These are phyloP conservation scores for Globisporangium solare DNA, from an alignment of 352 stramenopile genomes.

Conservation along the genomic window DNA sequence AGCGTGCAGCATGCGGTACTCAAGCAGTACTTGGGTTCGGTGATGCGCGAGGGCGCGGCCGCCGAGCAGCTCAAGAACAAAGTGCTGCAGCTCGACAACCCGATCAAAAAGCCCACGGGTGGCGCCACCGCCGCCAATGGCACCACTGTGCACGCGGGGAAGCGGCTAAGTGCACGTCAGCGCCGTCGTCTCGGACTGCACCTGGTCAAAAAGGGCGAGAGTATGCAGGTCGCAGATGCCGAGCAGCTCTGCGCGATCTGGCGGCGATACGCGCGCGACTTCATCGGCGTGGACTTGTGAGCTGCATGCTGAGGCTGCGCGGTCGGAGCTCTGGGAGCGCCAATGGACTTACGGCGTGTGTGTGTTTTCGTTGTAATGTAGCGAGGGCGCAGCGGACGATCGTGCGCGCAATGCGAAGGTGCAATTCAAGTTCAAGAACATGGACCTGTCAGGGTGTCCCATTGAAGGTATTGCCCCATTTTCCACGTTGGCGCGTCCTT, in stretches of 20 bases:
- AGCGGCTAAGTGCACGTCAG: conserved; percentile 58
- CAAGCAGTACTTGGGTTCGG: conserved; percentile 33
- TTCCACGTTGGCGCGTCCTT: neutral
- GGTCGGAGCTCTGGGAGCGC: no score
- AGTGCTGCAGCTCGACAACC: conserved; percentile 74
- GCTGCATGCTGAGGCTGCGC: no score
- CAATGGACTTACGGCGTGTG: no score
- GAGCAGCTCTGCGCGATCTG: conserved; percentile 65
- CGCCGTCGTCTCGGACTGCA: conserved; percentile 52
- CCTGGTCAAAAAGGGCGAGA: conserved; percentile 26
- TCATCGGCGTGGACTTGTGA: conserved; percentile 40
- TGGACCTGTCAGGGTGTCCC: conserved; percentile 68
- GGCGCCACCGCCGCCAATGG: conserved; percentile 21
- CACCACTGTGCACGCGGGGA: conserved; percentile 41
- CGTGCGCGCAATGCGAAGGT: conserved; percentile 21
- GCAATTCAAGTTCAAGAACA: conserved; percentile 45
- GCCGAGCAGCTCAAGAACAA: conserved; percentile 74
- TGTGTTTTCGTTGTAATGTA: no score
- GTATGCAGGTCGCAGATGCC: conserved; percentile 46
- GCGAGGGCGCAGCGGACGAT: conserved; percentile 13
- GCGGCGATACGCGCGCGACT: conserved; percentile 50
- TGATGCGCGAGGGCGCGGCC: conserved; percentile 12
- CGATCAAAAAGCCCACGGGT: conserved; percentile 35
- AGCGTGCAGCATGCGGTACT: conserved; percentile 28
- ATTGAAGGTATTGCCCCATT: conserved; percentile 46